Conservation (phyloP, 495 filamentous ascomycete species). For the Penicillium coffeae region DNA sequence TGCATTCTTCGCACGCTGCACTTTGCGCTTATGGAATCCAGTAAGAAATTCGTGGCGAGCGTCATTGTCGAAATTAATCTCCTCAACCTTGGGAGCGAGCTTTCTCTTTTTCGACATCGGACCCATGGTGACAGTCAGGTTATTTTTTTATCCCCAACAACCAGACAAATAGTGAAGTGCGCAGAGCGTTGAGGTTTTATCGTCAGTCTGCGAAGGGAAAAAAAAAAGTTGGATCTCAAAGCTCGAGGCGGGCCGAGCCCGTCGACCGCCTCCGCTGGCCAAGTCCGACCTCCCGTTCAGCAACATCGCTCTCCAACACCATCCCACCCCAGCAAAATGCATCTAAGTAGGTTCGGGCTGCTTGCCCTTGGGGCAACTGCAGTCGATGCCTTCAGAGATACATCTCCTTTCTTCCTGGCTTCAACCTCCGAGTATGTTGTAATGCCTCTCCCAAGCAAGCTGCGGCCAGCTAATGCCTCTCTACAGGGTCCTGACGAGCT, state of each 20-base stretch:
- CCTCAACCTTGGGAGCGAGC: conserved; percentile 55
- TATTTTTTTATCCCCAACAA: neutral
- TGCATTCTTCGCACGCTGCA: conserved; percentile 75
- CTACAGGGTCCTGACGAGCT: conserved; percentile 41
- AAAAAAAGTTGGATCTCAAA: conserved; percentile 25
- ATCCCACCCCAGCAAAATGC: conserved; percentile 48
- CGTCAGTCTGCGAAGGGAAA: conserved; percentile 8
- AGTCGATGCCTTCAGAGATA: conserved; percentile 71
- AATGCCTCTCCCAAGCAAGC: conserved; percentile 10
- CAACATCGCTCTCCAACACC: conserved; percentile 17
- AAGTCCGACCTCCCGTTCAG: conserved; percentile 27
- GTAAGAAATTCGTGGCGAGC: conserved; percentile 83
- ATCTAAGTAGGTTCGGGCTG: conserved; percentile 55
- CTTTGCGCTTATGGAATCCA: conserved; percentile 94
- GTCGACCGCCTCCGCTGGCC: conserved; percentile 31
- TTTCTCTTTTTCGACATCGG: conserved; percentile 61
- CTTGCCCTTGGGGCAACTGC: conserved; percentile 58
- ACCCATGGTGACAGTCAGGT: conserved; percentile 22
- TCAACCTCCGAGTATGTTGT: conserved; percentile 70
- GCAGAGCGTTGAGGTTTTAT: neutral
- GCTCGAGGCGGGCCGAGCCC: conserved; percentile 22
- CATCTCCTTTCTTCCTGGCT: conserved; percentile 82
- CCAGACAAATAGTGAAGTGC: neutral
- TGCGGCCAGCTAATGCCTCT: conserved; percentile 27
- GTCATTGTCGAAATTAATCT: conserved; percentile 76